phyloP scores from a whole-genome alignment of 2,329 filamentous ascomycete species.

The Microascus cirrosus region DNA sequence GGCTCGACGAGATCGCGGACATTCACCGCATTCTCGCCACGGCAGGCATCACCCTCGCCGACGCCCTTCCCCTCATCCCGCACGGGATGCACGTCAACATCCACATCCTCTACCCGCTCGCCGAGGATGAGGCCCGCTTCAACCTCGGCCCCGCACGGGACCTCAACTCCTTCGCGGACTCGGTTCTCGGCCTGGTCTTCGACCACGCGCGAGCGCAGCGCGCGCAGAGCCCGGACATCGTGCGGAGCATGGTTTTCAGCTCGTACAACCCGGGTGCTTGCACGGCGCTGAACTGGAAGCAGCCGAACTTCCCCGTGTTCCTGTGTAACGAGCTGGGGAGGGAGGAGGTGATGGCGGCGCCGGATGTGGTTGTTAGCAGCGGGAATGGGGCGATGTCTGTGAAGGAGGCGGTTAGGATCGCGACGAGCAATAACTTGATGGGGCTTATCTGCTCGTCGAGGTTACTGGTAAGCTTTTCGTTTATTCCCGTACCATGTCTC shows the following conservation, averaged over 20 bases:
- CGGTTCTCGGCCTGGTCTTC: slow-evolving; percentile 76
- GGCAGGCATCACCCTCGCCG: slow-evolving; percentile 68
- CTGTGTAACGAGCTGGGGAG: slow-evolving; percentile 84
- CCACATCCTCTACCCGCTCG: slow-evolving; percentile 79
- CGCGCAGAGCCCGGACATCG: slow-evolving; percentile 56
- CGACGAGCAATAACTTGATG: slow-evolving; percentile 97
- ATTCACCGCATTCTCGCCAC: slow-evolving; percentile 63
- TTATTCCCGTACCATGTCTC: background rate
- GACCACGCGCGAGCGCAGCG: slow-evolving; percentile 68
- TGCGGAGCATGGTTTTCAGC: slow-evolving; percentile 85
- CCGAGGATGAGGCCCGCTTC: slow-evolving; percentile 57
- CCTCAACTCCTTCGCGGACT: slow-evolving; percentile 78
- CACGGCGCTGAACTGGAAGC: slow-evolving; percentile 96
- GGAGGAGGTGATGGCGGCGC: slow-evolving; percentile 31
- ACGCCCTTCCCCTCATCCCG: slow-evolving; percentile 66
- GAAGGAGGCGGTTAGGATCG: slow-evolving; percentile 88
- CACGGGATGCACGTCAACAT: slow-evolving; percentile 77
- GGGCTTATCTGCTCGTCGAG: slow-evolving; percentile 83
- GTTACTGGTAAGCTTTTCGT: slow-evolving; percentile 57
- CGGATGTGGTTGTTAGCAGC: slow-evolving; percentile 34
- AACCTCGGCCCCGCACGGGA: slow-evolving; percentile 66
- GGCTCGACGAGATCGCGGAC: slow-evolving; percentile 44
- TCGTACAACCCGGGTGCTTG: slow-evolving; percentile 87
- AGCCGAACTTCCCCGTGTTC: slow-evolving; percentile 94
- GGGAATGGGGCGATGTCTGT: slow-evolving; percentile 72